A percentile compares a stretch with the other conserved stretches of the same genome.
Conservation (phyloP, 306 rosid species). For the Gastrolobium villosum region DNA sequence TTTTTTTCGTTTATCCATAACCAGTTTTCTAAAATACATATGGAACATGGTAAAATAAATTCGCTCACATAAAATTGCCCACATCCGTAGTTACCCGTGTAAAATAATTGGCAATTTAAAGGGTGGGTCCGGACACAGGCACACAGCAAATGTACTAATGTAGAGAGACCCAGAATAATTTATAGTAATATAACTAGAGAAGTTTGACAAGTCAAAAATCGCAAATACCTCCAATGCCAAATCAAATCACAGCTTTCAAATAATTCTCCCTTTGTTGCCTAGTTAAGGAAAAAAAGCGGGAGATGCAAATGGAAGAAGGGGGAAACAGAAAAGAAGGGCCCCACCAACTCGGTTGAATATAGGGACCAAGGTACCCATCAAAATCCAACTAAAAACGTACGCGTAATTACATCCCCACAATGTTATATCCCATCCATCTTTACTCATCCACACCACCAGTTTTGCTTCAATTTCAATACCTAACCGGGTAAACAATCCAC, state of each 20-base stretch:
- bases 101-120: neutral
- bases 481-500: neutral
- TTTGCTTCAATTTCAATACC: conserved; percentile 34
- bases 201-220: conserved; percentile 54
- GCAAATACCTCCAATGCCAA: neutral
- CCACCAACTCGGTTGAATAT: neutral
- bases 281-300: conserved; percentile 40
- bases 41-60: too few species aligned
- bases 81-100: neutral
- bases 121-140: too few species aligned
- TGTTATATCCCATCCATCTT: conserved; percentile 6
- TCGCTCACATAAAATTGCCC: too few species aligned
- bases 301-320: conserved; percentile 35
- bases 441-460: neutral
- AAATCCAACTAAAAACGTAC: conserved; percentile 37
- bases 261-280: conserved; percentile 39
- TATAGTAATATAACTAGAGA: neutral
- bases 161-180: neutral
- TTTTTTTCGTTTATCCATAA: too few species aligned
- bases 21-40: too few species aligned
- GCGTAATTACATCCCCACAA: conserved; percentile 12
- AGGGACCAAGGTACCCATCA: conserved; percentile 38
- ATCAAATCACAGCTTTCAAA: conserved; percentile 41
- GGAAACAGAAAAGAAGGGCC: conserved; percentile 7
- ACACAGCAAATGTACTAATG: neutral